A percentile compares a stretch with the other conserved stretches of the same genome.
Conservation (phyloP, 1,284 basidiomycete genomes). For the Heterobasidion parviporum region DNA sequence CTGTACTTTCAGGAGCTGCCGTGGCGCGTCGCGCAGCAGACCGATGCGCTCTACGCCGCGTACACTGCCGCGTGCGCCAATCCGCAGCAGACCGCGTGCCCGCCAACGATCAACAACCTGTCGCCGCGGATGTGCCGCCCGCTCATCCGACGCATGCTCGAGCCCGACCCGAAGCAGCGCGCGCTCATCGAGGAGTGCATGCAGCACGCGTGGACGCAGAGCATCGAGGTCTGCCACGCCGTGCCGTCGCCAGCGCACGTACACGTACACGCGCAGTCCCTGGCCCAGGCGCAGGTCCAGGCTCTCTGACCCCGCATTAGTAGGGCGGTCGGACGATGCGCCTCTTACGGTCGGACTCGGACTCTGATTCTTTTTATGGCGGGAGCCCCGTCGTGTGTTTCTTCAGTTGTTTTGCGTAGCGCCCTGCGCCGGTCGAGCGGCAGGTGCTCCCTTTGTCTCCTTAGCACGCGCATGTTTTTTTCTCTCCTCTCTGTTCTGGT, state of each 20-base stretch:
- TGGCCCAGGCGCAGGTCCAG: constrained; percentile 26
- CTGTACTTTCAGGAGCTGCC: constrained; percentile 95
- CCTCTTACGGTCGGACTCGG: neutral
- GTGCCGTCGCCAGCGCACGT: constrained; percentile 55
- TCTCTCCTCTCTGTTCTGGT: neutral
- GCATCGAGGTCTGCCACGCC: constrained; percentile 70
- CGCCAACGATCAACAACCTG: constrained; percentile 81
- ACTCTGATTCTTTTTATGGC: neutral
- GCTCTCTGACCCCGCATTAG: neutral
- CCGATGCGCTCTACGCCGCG: constrained; percentile 78
- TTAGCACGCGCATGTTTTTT: neutral
- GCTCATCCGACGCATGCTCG: constrained; percentile 90
- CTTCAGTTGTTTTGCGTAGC: neutral
- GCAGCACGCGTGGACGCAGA: constrained; percentile 75
- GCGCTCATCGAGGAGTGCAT: constrained; percentile 80
- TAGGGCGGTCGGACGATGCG: too few species aligned
- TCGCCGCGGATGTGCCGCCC: constrained; percentile 81
- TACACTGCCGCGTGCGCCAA: constrained; percentile 66
- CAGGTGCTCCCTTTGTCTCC: neutral
- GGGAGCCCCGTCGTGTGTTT: neutral
- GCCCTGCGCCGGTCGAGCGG: neutral
- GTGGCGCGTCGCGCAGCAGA: constrained; percentile 88
- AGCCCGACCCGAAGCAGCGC: constrained; percentile 84
- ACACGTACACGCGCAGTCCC: constrained; percentile 53
- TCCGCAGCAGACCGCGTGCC: constrained; percentile 37